These are phyloP conservation scores for Tolypocladium capitatum DNA, from an alignment of 2,329 filamentous ascomycete species.

Conservation along the genomic window DNA sequence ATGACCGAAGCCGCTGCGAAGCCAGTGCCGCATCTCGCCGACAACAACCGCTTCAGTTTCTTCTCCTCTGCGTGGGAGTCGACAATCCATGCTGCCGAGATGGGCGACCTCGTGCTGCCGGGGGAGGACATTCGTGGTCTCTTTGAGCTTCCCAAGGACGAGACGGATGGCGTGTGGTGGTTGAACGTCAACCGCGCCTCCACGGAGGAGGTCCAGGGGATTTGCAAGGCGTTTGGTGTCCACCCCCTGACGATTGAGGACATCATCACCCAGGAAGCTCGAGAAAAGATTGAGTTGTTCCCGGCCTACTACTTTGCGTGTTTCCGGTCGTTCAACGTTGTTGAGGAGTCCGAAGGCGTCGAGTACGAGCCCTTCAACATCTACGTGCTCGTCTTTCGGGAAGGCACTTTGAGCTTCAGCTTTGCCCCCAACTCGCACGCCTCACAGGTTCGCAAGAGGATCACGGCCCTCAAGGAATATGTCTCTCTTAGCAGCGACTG, in stretches of 20 bases:
- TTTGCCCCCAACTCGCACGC: constrained; percentile 82
- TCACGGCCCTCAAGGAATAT: constrained; percentile 86
- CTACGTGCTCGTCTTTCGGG: constrained; percentile 92
- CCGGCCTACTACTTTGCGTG: constrained; percentile 96
- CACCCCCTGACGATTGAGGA: constrained; percentile 94
- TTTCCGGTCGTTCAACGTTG: constrained; percentile 80
- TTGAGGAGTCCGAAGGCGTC: constrained; percentile 63
- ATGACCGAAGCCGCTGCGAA: constrained; percentile 23
- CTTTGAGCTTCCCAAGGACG: constrained; percentile 54
- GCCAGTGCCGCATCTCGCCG: constrained; percentile 26
- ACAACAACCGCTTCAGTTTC: constrained; percentile 81
- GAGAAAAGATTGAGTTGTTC: constrained; percentile 97
- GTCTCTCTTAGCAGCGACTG: constrained; percentile 91
- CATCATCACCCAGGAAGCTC: constrained; percentile 86
- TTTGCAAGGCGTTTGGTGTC: constrained; percentile 90
- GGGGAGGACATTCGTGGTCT: constrained; percentile 83
- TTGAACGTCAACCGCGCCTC: constrained; percentile 85
- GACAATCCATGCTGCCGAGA: constrained; percentile 79
- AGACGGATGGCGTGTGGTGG: constrained; percentile 88
- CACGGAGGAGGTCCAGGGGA: constrained; percentile 72
- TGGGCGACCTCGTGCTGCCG: constrained; percentile 77
- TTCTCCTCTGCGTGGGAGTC: constrained; percentile 93
- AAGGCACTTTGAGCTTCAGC: constrained; percentile 90
- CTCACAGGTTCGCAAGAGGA: constrained; percentile 78
- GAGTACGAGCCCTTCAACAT: constrained; percentile 93